phyloP scores from a whole-genome alignment of 2,329 filamentous ascomycete species.

The Achaetomium macrosporum region DNA sequence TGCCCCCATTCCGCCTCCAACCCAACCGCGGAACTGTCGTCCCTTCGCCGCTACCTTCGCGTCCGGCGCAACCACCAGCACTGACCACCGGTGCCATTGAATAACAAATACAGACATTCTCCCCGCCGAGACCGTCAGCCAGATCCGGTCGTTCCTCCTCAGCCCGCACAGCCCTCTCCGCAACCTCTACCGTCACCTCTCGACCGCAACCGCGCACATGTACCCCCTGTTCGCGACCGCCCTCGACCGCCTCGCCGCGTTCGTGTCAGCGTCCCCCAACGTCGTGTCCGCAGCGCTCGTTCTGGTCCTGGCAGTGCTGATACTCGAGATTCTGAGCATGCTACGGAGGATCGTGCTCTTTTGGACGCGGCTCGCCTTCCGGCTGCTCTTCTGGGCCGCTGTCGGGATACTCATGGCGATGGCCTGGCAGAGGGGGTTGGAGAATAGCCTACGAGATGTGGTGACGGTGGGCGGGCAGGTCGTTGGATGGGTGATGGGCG shows the following conservation, averaged over 20 bases:
- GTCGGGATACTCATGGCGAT: conserved; percentile 49
- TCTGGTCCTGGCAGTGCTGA: conserved; percentile 50
- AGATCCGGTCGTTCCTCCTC: conserved; percentile 36
- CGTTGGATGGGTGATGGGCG: conserved; percentile 41
- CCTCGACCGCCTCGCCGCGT: conserved; percentile 35
- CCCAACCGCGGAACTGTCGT: not conserved
- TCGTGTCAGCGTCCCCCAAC: conserved; percentile 37
- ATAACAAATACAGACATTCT: conserved; percentile 9
- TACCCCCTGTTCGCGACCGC: conserved; percentile 40
- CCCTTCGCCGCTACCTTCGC: not conserved
- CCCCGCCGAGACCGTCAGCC: conserved; percentile 1
- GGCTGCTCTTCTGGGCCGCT: conserved; percentile 58
- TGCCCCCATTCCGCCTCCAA: not conserved
- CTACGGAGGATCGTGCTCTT: conserved; percentile 67
- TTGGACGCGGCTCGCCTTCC: conserved; percentile 64
- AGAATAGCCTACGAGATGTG: conserved; percentile 57
- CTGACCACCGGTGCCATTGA: no score
- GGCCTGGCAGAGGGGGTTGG: conserved; percentile 60
- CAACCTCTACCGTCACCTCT: conserved; percentile 20
- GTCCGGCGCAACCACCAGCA: not conserved
- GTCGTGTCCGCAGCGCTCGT: conserved; percentile 41
- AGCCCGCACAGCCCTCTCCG: conserved; percentile 42
- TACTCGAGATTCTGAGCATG: conserved; percentile 63
- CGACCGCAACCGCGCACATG: conserved; percentile 29
- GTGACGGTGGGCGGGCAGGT: conserved; percentile 39